phyloP scores from a whole-genome alignment of 345 rosid genomes.

The Bruguiera sexangula region DNA sequence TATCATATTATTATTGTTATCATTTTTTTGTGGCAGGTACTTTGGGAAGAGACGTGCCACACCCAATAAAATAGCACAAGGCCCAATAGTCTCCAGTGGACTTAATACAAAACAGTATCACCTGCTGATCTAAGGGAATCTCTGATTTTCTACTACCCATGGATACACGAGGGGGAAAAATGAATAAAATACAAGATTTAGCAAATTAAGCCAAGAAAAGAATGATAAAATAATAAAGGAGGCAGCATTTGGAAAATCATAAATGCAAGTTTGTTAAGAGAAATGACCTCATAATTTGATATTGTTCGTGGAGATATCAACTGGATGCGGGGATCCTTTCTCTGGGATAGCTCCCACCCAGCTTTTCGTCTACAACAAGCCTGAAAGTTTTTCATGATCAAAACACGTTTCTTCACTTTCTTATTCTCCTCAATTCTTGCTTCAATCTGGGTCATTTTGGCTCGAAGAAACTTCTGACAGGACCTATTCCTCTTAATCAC shows the following conservation, averaged over 20 bases:
- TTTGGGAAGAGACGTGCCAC: too few relatives aligned
- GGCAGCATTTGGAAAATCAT: neutral
- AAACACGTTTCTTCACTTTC: conserved; percentile 66
- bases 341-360: conserved; percentile 57
- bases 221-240: neutral
- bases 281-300: conserved; percentile 31
- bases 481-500: conserved; percentile 82
- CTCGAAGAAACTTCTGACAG: conserved; percentile 64
- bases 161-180: neutral
- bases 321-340: conserved; percentile 71
- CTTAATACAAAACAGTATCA: too few relatives aligned
- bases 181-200: neutral
- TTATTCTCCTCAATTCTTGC: conserved; percentile 80
- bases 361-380: conserved; percentile 60
- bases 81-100: too few relatives aligned
- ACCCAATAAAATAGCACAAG: too few relatives aligned
- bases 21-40: too few relatives aligned
- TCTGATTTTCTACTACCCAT: too few relatives aligned
- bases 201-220: neutral
- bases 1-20: too few relatives aligned
- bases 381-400: conserved; percentile 68
- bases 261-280: neutral
- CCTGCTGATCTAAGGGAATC: too few relatives aligned
- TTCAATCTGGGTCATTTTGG: conserved; percentile 64
- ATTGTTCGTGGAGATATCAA: conserved; percentile 53